phyloP scores from a whole-genome alignment of 306 rosid genomes.

The Gynostemma pentaphyllum region DNA sequence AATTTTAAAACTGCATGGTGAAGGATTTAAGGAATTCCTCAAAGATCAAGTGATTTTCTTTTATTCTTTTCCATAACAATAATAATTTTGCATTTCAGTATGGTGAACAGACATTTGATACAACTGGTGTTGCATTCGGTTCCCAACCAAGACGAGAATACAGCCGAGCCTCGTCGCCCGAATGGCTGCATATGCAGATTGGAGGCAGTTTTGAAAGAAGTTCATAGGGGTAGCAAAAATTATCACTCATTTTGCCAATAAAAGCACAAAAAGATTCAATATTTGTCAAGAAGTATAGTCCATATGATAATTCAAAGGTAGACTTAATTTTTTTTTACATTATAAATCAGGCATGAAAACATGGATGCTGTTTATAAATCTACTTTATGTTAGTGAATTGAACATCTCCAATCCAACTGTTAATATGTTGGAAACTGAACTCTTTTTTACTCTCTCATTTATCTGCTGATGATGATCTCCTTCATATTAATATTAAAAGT shows the following conservation, averaged over 20 bases:
- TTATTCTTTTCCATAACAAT: conserved; percentile 13
- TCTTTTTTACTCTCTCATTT: conserved; percentile 27
- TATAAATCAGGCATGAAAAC: conserved; percentile 40
- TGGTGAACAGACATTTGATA: conserved; percentile 62
- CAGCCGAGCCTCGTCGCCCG: conserved; percentile 66
- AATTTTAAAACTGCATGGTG: no score
- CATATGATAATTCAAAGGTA: conserved; percentile 25
- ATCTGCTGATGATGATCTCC: conserved; percentile 27
- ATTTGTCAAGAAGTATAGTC: conserved; percentile 32
- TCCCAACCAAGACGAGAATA: conserved; percentile 68
- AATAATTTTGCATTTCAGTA: conserved; percentile 36
- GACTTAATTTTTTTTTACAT: conserved; percentile 18
- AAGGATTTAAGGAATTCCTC: no score
- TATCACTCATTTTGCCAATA: conserved; percentile 28
- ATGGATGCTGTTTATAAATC: conserved; percentile 20
- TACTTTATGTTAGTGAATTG: conserved; percentile 23
- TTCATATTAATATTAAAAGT: conserved; percentile 23
- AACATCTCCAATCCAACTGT: conserved; percentile 32
- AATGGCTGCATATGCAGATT: conserved; percentile 94
- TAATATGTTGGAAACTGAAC: conserved; percentile 37
- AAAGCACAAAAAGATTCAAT: conserved; percentile 28
- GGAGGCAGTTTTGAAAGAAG: conserved; percentile 81
- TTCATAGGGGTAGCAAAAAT: conserved; percentile 30
- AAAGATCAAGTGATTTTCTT: conserved; percentile 1
- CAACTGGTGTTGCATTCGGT: conserved; percentile 41